Conservation (phyloP, 495 filamentous ascomycete species). For the Neurospora tetrasperma region DNA sequence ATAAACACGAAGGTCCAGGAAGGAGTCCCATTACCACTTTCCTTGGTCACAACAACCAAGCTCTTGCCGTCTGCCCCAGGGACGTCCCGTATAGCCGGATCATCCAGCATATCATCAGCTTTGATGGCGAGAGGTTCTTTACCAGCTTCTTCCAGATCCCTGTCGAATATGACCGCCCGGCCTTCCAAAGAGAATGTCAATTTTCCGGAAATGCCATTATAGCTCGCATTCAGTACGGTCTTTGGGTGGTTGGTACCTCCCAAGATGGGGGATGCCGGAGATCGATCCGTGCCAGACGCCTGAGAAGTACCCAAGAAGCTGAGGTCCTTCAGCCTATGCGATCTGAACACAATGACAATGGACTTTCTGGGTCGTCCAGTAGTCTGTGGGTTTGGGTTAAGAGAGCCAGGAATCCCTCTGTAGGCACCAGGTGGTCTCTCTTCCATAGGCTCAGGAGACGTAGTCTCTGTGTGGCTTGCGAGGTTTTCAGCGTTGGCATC, state of each 20-base stretch:
- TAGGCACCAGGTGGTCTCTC: conserved; percentile 6
- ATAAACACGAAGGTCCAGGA: conserved; percentile 10
- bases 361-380: conserved; percentile 16
- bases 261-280: background rate
- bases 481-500: background rate
- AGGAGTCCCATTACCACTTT: background rate
- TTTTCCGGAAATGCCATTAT: conserved; percentile 10
- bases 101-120: conserved; percentile 7
- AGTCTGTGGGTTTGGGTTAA: conserved; percentile 9
- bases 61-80: conserved; percentile 10
- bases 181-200: conserved; percentile 4
- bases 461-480: background rate
- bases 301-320: conserved; percentile 6
- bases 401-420: conserved; percentile 13
- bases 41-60: conserved; percentile 5
- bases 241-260: background rate
- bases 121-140: conserved; percentile 11
- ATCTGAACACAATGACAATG: conserved; percentile 25
- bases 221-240: conserved; percentile 9
- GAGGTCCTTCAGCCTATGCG: conserved; percentile 20
- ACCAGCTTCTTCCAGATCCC: background rate
- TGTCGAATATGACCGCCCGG: conserved; percentile 5
- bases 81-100: conserved; percentile 8
- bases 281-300: background rate
- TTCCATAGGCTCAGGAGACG: background rate